phyloP scores from a whole-genome alignment of 257 asterid species.

The Solanum habrochaites region DNA sequence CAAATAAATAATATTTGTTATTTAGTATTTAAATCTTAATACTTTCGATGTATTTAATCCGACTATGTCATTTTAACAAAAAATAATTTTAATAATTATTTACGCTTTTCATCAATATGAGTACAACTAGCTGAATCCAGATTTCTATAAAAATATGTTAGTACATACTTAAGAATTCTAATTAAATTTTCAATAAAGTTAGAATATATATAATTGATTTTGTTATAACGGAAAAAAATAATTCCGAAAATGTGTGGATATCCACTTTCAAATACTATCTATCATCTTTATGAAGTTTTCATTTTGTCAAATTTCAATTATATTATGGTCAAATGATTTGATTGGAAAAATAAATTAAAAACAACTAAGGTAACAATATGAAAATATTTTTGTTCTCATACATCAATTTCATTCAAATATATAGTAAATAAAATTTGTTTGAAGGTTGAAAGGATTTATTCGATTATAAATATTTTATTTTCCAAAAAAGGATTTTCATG shows the following conservation, averaged over 20 bases:
- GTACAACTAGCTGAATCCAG: background rate
- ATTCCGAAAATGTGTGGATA: background rate
- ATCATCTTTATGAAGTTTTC: background rate
- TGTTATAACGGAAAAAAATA: background rate
- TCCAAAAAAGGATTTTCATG: fast-evolving
- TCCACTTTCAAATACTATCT: background rate
- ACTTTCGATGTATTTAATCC: no score
- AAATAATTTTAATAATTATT: no score
- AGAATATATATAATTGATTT: background rate
- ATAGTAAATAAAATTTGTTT: background rate
- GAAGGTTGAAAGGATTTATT: no score
- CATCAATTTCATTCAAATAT: background rate
- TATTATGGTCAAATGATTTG: background rate
- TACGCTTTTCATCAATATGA: background rate
- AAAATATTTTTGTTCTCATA: background rate
- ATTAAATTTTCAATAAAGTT: background rate
- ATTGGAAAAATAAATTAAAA: background rate
- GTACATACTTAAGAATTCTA: background rate
- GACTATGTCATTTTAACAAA: no score
- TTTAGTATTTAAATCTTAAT: no score
- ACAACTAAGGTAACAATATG: background rate
- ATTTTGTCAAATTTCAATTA: background rate
- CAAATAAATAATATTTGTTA: no score
- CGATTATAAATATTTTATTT: background rate
- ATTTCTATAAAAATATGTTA: background rate